phyloP scores from a whole-genome alignment of 805 yeast genomes.

The Teunomyces kruisii region DNA sequence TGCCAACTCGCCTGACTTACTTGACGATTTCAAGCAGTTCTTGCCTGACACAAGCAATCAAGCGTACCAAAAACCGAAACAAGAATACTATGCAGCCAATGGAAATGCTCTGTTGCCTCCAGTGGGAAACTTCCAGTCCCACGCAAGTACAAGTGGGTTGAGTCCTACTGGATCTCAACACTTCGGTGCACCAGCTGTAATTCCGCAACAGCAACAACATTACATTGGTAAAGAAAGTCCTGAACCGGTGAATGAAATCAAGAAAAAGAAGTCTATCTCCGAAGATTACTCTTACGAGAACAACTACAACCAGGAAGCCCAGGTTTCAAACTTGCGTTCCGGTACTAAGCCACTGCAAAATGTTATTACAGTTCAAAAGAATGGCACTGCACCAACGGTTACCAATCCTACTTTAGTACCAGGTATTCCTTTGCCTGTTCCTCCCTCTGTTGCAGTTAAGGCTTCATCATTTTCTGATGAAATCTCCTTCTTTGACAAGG shows the following conservation, averaged over 20 bases:
- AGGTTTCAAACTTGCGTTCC: conserved; percentile 48
- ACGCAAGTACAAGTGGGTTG: conserved; percentile 17
- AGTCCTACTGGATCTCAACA: conserved; percentile 23
- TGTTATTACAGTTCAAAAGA: conserved; percentile 9
- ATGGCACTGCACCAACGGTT: conserved; percentile 38
- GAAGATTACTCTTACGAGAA: conserved; percentile 33
- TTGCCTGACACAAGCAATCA: conserved; percentile 76
- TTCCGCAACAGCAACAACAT: conserved; percentile 9
- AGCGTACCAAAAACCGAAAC: conserved; percentile 26
- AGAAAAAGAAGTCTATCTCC: conserved; percentile 23
- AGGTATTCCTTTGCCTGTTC: conserved; percentile 82
- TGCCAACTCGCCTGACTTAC: conserved; percentile 88
- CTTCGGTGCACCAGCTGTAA: conserved; percentile 13
- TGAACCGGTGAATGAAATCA: conserved; percentile 2
- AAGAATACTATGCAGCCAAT: conserved; percentile 23
- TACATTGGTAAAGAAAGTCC: conserved; percentile 9
- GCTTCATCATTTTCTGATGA: conserved; percentile 75
- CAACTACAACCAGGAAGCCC: conserved; percentile 44
- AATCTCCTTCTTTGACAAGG: conserved; percentile 86
- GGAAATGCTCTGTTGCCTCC: conserved; percentile 70
- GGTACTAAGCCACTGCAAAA: conserved; percentile 12
- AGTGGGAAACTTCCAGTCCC: conserved; percentile 81
- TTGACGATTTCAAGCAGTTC: conserved; percentile 93
- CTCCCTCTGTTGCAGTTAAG: conserved; percentile 41
- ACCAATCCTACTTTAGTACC: conserved; percentile 71